These are phyloP conservation scores for Oxalis stricta DNA, from an alignment of 441 rosid genomes.

Conservation along the genomic window DNA sequence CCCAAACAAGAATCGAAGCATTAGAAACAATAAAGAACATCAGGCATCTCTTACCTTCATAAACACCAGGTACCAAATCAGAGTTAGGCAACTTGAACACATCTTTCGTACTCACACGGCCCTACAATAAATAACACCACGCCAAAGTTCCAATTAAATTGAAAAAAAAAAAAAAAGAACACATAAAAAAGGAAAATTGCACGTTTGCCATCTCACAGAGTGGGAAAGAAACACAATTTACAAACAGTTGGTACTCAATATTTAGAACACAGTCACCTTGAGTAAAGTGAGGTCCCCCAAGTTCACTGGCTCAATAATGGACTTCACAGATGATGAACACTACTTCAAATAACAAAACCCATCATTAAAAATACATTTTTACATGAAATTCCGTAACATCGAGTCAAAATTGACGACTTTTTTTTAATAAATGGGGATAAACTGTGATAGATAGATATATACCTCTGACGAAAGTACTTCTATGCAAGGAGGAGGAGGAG, in stretches of 20 bases:
- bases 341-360: slow-evolving; percentile 12
- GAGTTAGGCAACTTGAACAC: slow-evolving; percentile 77
- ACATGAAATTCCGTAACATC: too few species aligned
- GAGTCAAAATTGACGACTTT: too few species aligned
- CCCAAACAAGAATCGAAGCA: neutral
- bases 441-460: neutral
- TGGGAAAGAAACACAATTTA: neutral
- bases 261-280: slow-evolving; percentile 59
- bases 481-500: slow-evolving; percentile 53
- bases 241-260: neutral
- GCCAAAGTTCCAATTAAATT: too few species aligned
- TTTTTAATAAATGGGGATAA: too few species aligned
- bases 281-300: slow-evolving; percentile 50
- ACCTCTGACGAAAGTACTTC: slow-evolving; percentile 63
- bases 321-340: slow-evolving; percentile 38
- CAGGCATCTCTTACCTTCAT: slow-evolving; percentile 50
- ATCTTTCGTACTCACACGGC: slow-evolving; percentile 72
- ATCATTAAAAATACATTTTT: neutral
- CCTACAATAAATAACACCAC: slow-evolving; percentile 23
- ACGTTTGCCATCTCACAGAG: too few species aligned
- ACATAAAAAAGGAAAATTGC: neutral
- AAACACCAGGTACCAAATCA: slow-evolving; percentile 84
- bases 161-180: too few species aligned
- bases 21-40: neutral
- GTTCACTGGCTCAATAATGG: slow-evolving; percentile 32